Evolutionary conservation across 2,329 filamentous ascomycete genomes (phyloP).

Genomic region (Chrysoporthe puriensis): DNA sequence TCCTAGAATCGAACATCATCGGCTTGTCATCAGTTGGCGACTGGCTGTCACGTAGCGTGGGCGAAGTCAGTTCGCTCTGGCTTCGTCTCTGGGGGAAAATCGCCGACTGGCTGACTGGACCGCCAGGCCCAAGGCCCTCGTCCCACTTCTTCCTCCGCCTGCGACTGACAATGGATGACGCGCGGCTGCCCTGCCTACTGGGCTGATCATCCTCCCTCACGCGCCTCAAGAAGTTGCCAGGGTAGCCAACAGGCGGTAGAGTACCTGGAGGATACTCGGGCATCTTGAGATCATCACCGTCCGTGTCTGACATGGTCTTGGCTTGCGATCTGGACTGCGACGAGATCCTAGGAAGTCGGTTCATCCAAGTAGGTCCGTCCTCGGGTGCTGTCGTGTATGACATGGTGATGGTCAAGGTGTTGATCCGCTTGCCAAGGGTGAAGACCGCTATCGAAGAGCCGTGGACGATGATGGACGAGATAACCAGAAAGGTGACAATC

Average conservation of each 20-base stretch:
- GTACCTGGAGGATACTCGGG: slow-evolving; percentile 69
- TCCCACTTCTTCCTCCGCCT: slow-evolving; percentile 72
- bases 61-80: slow-evolving; percentile 32
- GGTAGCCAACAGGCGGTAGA: slow-evolving; percentile 71
- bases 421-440: slow-evolving; percentile 96
- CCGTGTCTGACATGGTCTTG: slow-evolving; percentile 79
- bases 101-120: slow-evolving; percentile 86
- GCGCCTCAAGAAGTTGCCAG: slow-evolving; percentile 78
- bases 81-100: slow-evolving; percentile 69
- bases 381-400: slow-evolving; percentile 92
- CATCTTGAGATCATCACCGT: slow-evolving; percentile 66
- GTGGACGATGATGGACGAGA: slow-evolving; percentile 92
- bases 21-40: slow-evolving; percentile 33
- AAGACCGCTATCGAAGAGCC: slow-evolving; percentile 99
- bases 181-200: slow-evolving; percentile 57
- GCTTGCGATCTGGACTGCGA: slow-evolving; percentile 78
- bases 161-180: slow-evolving; percentile 63
- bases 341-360: slow-evolving; percentile 75
- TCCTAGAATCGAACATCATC: slow-evolving; percentile 31
- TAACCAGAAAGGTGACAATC: slow-evolving; percentile 90
- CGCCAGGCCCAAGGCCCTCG: slow-evolving; percentile 75
- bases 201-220: slow-evolving; percentile 75
- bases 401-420: slow-evolving; percentile 92
- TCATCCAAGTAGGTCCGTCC: slow-evolving; percentile 93
- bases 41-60: slow-evolving; percentile 28